phyloP scores from a whole-genome alignment of 1,284 basidiomycete genomes.

The Puccinia brachypodii region DNA sequence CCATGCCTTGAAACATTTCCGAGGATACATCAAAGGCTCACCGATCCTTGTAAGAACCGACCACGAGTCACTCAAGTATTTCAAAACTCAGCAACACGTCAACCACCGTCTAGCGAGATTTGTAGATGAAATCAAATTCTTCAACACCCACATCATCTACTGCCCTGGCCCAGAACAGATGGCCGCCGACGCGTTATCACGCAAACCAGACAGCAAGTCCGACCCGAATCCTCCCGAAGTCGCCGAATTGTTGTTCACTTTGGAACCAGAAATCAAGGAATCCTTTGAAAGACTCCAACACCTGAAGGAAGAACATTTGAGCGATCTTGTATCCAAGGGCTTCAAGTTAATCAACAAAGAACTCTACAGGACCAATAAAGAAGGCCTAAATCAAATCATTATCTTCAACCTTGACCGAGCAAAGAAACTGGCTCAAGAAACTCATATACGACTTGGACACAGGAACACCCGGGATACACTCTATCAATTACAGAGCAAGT shows the following conservation, averaged over 20 bases:
- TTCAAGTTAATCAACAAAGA: not conserved
- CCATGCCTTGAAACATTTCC: slow-evolving; percentile 19
- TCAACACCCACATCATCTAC: not conserved
- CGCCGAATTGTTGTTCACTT: not conserved
- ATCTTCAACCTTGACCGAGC: not conserved
- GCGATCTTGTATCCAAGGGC: not conserved
- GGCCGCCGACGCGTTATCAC: slow-evolving; percentile 4
- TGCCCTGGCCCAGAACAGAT: slow-evolving; percentile 4
- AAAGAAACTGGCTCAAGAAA: not conserved
- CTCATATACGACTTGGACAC: not conserved
- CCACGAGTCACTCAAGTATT: slow-evolving; percentile 21
- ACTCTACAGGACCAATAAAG: not conserved
- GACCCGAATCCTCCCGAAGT: slow-evolving; percentile 9
- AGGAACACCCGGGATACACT: not conserved
- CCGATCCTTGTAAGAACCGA: slow-evolving; percentile 10
- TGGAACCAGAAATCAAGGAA: not conserved
- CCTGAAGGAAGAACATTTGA: not conserved
- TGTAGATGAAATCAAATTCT: slow-evolving; percentile 9
- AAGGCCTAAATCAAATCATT: not conserved
- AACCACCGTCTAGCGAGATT: not conserved
- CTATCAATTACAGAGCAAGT: not conserved
- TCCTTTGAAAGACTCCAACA: not conserved
- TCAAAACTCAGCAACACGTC: slow-evolving; percentile 17
- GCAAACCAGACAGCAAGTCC: not conserved
- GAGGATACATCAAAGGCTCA: slow-evolving; percentile 23